Evolutionary conservation across 352 stramenopile species (phyloP).

Genomic region (Phytophthora agathidicida): DNA sequence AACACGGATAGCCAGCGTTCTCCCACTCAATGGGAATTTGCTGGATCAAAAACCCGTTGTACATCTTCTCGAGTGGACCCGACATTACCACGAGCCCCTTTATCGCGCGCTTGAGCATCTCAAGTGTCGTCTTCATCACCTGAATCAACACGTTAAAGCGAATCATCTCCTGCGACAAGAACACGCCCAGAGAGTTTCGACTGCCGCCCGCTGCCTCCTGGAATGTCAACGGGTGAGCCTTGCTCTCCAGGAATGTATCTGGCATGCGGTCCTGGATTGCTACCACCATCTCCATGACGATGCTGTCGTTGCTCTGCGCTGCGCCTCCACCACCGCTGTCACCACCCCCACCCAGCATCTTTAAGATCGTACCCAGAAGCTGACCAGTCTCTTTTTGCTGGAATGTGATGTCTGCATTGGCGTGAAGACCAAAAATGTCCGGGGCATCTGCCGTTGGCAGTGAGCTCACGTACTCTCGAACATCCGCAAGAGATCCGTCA

Average conservation of each 20-base stretch:
- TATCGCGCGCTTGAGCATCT: constrained; percentile 90
- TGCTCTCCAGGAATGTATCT: constrained; percentile 60
- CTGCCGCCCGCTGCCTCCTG: constrained; percentile 77
- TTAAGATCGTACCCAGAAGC: constrained; percentile 70
- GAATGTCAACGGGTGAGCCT: constrained; percentile 85
- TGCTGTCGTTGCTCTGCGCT: constrained; percentile 67
- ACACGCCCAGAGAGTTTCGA: constrained; percentile 94
- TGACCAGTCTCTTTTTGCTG: constrained; percentile 93
- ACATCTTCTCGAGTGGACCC: constrained; percentile 90
- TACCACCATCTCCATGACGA: constrained; percentile 88
- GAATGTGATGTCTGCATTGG: constrained; percentile 95
- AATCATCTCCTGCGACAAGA: constrained; percentile 91
- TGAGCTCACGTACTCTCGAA: constrained; percentile 84
- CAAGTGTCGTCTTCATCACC: constrained; percentile 86
- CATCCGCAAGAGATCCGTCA: constrained; percentile 57
- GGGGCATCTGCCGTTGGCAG: constrained; percentile 88
- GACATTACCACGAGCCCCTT: constrained; percentile 93
- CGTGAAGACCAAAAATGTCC: constrained; percentile 93
- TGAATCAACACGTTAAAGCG: constrained; percentile 90
- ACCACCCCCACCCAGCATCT: constrained; percentile 72
- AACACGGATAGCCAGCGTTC: constrained; percentile 89
- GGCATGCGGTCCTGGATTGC: constrained; percentile 84
- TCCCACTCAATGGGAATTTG: constrained; percentile 90
- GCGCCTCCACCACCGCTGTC: constrained; percentile 46
- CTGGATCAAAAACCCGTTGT: constrained; percentile 92